These are phyloP conservation scores for Acer yangbiense DNA, from an alignment of 345 rosid genomes.

Conservation along the genomic window DNA sequence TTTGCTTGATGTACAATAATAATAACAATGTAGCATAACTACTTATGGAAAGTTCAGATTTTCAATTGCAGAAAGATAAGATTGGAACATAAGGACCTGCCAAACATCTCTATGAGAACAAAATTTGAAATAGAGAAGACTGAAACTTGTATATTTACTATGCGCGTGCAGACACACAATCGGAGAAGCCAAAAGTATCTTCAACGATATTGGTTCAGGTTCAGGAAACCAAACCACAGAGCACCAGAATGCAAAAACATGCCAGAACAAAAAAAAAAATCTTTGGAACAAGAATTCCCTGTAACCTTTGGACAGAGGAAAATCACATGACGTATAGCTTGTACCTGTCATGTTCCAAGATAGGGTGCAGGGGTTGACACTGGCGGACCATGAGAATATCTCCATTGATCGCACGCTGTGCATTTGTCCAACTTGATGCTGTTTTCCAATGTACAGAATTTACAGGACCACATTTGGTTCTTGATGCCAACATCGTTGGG, in stretches of 20 bases:
- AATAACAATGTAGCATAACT: background rate
- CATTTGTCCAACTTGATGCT: constrained; percentile 61
- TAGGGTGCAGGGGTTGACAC: constrained; percentile 56
- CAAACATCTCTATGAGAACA: background rate
- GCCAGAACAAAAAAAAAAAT: background rate
- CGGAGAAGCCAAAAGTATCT: background rate
- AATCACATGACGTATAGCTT: background rate
- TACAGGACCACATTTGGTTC: constrained; percentile 67
- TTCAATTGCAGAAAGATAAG: background rate
- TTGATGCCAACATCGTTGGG: constrained; percentile 49
- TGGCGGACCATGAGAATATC: constrained; percentile 80
- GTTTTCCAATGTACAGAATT: constrained; percentile 81
- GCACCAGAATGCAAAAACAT: background rate
- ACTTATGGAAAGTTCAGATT: background rate
- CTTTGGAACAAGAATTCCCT: background rate
- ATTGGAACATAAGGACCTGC: background rate
- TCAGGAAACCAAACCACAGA: too few species aligned
- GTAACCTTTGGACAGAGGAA: background rate
- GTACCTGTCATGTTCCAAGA: constrained; percentile 50
- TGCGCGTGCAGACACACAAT: too few species aligned
- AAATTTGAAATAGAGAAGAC: too few species aligned
- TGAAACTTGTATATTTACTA: background rate
- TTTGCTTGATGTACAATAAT: background rate
- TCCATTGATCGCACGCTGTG: constrained; percentile 84
- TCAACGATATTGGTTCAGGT: too few species aligned